phyloP scores from a whole-genome alignment of 441 rosid genomes.

The Pelargonium cotyledonis region DNA sequence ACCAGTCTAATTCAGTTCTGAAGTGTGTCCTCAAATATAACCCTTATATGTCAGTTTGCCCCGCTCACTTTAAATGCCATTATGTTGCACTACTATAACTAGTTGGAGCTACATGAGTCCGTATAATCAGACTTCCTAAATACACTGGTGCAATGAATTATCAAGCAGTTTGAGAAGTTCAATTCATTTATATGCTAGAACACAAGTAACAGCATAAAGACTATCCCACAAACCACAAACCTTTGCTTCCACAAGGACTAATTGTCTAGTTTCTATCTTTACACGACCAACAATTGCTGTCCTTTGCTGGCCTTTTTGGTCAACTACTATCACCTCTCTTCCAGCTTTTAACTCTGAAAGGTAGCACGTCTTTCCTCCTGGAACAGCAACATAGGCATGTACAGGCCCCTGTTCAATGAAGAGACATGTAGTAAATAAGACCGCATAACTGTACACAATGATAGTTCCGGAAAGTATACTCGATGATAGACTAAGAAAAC shows the following conservation, averaged over 20 bases:
- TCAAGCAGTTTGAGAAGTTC: conserved; percentile 4
- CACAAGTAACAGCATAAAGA: neutral
- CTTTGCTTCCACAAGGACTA: conserved; percentile 72
- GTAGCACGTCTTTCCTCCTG: conserved; percentile 84
- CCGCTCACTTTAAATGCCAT: neutral
- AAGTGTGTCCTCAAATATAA: no score
- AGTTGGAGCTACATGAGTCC: neutral
- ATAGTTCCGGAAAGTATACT: no score
- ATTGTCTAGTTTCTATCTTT: conserved; percentile 78
- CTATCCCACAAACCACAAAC: conserved; percentile 31
- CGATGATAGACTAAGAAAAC: neutral
- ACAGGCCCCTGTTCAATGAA: conserved; percentile 62
- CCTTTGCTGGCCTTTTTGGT: conserved; percentile 52
- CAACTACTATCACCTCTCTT: conserved; percentile 57
- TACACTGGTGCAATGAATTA: neutral
- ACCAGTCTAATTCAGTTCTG: no score
- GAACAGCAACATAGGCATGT: conserved; percentile 68
- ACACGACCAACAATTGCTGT: conserved; percentile 78
- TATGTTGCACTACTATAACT: neutral
- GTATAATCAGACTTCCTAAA: neutral
- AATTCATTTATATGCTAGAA: neutral
- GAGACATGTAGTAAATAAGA: neutral
- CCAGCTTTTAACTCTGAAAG: conserved; percentile 81
- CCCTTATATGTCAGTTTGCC: neutral
- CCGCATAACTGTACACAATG: neutral